Base-by-base conservation (phyloP, 768 basidiomycete genomes). In the Suillus weaverae region DNA sequence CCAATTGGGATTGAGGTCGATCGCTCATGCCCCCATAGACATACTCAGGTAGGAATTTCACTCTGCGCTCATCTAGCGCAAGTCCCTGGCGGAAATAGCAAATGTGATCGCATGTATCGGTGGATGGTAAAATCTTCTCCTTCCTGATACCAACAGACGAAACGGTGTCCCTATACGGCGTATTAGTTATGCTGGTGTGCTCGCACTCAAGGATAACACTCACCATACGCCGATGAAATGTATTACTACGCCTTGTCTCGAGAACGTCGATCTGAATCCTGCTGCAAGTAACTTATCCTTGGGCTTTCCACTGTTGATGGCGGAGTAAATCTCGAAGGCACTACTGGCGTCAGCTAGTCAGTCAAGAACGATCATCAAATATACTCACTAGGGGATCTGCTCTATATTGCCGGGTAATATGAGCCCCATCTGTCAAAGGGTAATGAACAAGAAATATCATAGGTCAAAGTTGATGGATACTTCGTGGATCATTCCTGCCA, bases 191-290 rank as follows among this genome's bases (percentile, higher is more conserved):
- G 20, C 50, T 16, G 13, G 33, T 7, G 14, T 36, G 10, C 22
- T 39, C 38, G 33, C 61, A 30, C 35, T 38, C 18, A 48, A 54
- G 1, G 14, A 43, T 36, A 11, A 65, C 46, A 69, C 73, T 43
- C 55, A 82, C 83, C 82, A 83, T 26, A 74, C 78, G 5, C 82
- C 82, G 7, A 83, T 70, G 60, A 84, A 84, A 68, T 84, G 80
- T 3, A 82, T 75, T 30, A 69, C 71, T 43, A 81, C 77, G 11
- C 74, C 32, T 36, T 41, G 62, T 56, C 72, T 67, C 46, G 79
- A 80, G 57, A 81, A 81, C 3, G 80, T 75, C 33, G 68, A 63
- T 46, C 75, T 79, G 67, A 82, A 81, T 14, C 64, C 64, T 41
- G 63, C 57, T 18, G 71, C 61, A 26, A 78, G 55, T 48, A 64